Percentiles rank a stretch among this genome's conserved stretches.
Evolutionary conservation across 73 alveolate species (phyloP).

Genomic region (Effrenium voratum): DNA sequence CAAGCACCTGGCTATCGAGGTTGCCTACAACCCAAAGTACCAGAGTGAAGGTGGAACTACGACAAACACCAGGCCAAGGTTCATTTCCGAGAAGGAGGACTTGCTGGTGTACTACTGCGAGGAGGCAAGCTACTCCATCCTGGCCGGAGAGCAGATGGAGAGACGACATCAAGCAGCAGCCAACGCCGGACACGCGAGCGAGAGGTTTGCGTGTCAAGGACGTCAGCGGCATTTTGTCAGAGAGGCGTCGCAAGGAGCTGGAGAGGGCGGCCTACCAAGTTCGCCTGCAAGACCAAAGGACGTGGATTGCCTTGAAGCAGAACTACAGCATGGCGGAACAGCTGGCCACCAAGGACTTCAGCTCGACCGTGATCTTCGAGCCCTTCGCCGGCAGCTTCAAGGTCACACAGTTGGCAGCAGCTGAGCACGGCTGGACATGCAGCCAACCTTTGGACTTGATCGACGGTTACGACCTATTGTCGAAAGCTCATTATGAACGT

Average conservation of each 20-base stretch:
- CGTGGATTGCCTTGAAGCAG: neutral
- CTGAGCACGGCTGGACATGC: neutral
- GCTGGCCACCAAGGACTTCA: neutral
- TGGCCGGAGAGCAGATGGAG: neutral
- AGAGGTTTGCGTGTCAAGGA: neutral
- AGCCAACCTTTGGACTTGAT: neutral
- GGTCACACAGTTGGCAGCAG: neutral
- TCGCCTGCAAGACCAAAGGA: neutral
- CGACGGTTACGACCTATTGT: conserved; percentile 4
- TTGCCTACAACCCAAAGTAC: neutral
- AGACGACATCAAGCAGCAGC: neutral
- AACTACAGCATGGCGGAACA: neutral
- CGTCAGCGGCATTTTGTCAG: neutral
- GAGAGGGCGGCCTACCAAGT: neutral
- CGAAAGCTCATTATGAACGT: neutral
- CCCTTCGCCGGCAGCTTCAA: neutral
- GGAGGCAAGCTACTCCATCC: neutral
- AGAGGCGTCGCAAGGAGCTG: neutral
- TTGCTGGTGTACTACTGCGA: neutral
- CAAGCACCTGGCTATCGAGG: neutral
- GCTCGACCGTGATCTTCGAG: neutral
- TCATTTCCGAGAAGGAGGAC: neutral
- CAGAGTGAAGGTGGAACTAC: neutral
- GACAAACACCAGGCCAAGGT: neutral
- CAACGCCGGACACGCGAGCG: neutral